Conservation (phyloP, 768 basidiomycete genomes). For the Psilocybe cubensis region DNA sequence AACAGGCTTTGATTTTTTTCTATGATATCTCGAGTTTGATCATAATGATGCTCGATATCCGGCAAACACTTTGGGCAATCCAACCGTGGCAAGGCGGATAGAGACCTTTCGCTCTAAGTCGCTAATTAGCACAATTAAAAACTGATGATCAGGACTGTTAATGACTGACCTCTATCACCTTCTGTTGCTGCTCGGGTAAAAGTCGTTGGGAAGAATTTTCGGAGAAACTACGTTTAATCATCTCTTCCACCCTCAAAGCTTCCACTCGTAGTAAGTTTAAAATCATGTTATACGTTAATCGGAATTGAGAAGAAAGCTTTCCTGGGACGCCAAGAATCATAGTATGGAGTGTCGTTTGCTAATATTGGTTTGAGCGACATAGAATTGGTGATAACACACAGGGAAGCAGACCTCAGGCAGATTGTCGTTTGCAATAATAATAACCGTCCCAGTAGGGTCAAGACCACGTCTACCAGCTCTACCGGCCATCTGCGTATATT, state of each 20-base stretch:
- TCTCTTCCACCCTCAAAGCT: slow-evolving; percentile 94
- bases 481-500: slow-evolving; percentile 99
- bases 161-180: slow-evolving; percentile 73
- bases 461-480: slow-evolving; percentile 95
- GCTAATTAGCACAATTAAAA: slow-evolving; percentile 5
- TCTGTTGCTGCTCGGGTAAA: slow-evolving; percentile 91
- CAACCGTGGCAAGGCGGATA: slow-evolving; percentile 66
- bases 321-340: slow-evolving; percentile 97
- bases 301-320: slow-evolving; percentile 93
- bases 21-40: slow-evolving; percentile 64
- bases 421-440: slow-evolving; percentile 83
- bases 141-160: slow-evolving; percentile 10
- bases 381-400: background rate
- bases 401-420: slow-evolving; percentile 75
- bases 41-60: slow-evolving; percentile 81
- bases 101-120: slow-evolving; percentile 68
- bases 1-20: slow-evolving; percentile 66
- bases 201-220: slow-evolving; percentile 95
- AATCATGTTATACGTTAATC: slow-evolving; percentile 99
- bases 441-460: slow-evolving; percentile 94
- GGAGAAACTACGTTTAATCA: slow-evolving; percentile 99
- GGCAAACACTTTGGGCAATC: slow-evolving; percentile 68
- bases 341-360: slow-evolving; percentile 76
- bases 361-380: background rate
- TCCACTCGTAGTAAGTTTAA: slow-evolving; percentile 95